phyloP scores from a whole-genome alignment of 371 early-diverging fungal species.

The Capniomyces stellatus region DNA sequence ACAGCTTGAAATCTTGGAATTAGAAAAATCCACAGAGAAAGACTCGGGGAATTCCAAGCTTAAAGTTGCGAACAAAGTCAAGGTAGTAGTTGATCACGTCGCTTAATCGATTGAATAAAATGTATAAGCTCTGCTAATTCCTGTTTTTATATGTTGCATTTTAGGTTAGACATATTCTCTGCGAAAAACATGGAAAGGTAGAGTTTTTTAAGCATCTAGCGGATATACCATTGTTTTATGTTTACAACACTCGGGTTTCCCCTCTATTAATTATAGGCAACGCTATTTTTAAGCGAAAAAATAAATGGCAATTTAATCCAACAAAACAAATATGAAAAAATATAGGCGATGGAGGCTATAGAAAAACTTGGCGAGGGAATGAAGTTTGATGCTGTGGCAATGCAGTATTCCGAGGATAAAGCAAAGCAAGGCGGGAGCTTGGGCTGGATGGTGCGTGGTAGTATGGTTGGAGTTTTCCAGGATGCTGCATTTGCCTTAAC shows the following conservation, averaged over 20 bases:
- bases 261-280: constrained; percentile 6
- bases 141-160: neutral
- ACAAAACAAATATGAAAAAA: neutral
- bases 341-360: constrained; percentile 31
- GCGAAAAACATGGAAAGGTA: constrained; percentile 55
- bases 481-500: constrained; percentile 72
- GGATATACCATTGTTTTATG: neutral
- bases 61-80: constrained; percentile 56
- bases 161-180: constrained; percentile 67
- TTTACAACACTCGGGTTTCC: neutral
- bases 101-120: neutral
- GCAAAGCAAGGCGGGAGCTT: constrained; percentile 55
- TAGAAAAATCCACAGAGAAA: neutral
- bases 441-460: constrained; percentile 74
- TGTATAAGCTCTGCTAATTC: neutral
- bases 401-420: constrained; percentile 73
- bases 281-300: neutral
- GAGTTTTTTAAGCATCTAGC: neutral
- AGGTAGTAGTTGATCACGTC: constrained; percentile 6
- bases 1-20: no score
- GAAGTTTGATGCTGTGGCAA: constrained; percentile 61
- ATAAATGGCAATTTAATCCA: constrained; percentile 2
- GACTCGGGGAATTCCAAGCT: constrained; percentile 34
- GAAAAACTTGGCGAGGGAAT: constrained; percentile 36
- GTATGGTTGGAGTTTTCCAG: constrained; percentile 83